Evolutionary conservation across 306 rosid genomes (phyloP).

Genomic region (Begonia loranthoides): DNA sequence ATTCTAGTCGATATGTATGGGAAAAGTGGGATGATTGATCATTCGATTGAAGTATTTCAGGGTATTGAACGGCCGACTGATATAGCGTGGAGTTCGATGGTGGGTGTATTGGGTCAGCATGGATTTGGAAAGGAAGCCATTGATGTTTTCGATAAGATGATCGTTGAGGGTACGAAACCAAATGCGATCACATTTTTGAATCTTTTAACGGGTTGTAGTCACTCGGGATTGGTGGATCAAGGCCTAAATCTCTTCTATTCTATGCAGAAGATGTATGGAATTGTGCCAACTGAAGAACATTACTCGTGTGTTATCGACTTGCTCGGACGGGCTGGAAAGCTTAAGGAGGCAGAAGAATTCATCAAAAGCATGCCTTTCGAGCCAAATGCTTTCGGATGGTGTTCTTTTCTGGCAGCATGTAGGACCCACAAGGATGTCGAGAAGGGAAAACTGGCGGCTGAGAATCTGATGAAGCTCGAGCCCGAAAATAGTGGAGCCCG

Average conservation of each 20-base stretch:
- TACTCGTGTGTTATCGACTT: conserved; percentile 38
- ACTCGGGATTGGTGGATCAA: conserved; percentile 37
- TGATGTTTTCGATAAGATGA: conserved; percentile 25
- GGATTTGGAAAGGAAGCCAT: conserved; percentile 36
- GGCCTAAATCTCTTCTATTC: conserved; percentile 32
- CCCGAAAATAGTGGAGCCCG: conserved; percentile 39
- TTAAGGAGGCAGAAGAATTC: conserved; percentile 31
- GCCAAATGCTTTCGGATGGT: conserved; percentile 52
- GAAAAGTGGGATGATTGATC: conserved; percentile 37
- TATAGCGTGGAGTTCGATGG: conserved; percentile 35
- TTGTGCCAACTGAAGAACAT: conserved; percentile 38
- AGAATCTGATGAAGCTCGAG: conserved; percentile 34
- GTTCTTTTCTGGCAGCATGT: conserved; percentile 45
- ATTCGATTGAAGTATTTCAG: conserved; percentile 25
- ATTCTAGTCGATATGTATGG: conserved; percentile 49
- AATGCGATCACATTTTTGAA: conserved; percentile 34
- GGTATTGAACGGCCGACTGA: conserved; percentile 23
- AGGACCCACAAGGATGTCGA: conserved; percentile 32
- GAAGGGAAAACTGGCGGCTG: conserved; percentile 40
- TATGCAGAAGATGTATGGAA: conserved; percentile 36
- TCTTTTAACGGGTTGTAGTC: conserved; percentile 45
- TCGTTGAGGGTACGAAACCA: conserved; percentile 23
- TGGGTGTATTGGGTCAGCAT: conserved; percentile 34
- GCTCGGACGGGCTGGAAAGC: conserved; percentile 43
- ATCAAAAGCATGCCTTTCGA: conserved; percentile 38